These are phyloP conservation scores for Mucor mucedo DNA, from an alignment of 371 early-diverging fungal species.

Conservation along the genomic window DNA sequence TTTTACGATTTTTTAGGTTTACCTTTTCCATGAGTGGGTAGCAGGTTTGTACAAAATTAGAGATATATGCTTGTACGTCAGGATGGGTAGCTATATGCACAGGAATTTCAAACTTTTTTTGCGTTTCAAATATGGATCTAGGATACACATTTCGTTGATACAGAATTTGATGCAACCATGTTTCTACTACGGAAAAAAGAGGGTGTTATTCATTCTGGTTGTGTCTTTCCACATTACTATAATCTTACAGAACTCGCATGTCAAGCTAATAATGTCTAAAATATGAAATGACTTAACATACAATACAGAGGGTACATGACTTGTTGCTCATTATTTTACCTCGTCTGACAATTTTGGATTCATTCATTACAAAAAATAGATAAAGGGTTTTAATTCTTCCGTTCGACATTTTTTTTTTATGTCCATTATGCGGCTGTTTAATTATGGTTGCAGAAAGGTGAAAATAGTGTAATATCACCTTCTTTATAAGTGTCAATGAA, in stretches of 20 bases:
- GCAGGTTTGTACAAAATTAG: conserved; percentile 48
- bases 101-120: conserved; percentile 57
- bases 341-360: too few relatives aligned
- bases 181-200: conserved; percentile 41
- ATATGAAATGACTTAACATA: background rate
- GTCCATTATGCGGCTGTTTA: too few relatives aligned
- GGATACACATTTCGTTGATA: conserved; percentile 60
- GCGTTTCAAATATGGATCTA: conserved; percentile 45
- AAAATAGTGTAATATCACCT: too few relatives aligned
- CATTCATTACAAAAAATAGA: too few relatives aligned
- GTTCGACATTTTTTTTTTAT: too few relatives aligned
- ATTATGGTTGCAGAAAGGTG: too few relatives aligned
- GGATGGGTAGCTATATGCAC: conserved; percentile 58
- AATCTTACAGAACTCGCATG: conserved; percentile 32
- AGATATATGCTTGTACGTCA: conserved; percentile 46
- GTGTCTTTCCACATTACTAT: background rate
- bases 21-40: conserved; percentile 54
- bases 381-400: too few relatives aligned
- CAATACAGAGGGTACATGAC: too few relatives aligned
- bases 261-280: conserved; percentile 18
- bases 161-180: conserved; percentile 63
- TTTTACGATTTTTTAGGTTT: background rate
- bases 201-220: background rate
- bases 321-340: too few relatives aligned
- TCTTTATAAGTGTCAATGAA: too few relatives aligned